Base-by-base conservation (phyloP, 305 asterid genomes). In the Withania somnifera region DNA sequence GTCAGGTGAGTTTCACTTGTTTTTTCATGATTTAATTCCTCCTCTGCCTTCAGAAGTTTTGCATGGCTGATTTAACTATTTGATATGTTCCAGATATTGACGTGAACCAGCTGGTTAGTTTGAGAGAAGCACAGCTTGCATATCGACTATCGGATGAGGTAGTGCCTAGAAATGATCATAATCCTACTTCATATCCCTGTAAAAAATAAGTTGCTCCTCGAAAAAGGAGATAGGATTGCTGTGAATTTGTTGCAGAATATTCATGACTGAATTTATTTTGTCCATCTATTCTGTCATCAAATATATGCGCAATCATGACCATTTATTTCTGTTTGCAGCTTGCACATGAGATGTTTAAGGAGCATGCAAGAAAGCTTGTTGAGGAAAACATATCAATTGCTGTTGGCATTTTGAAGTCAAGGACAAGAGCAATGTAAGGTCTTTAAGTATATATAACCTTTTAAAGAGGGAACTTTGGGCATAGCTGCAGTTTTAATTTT, bases 111-210 rank as follows among this genome's bases (percentile, higher is more conserved):
- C 88, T 97, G 91, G 88, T 93, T 86, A 86, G 89, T 85, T 93
- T 97, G 66, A 91, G 98, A 84, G 98, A 97, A 92, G 96, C 97
- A 26, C 99, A 97, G 81, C 92, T 88, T 83, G 83, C 81, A 77
- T 97, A 91, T 87, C 92, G 88, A 82, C 92, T 97, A 81, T 91
- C 98, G 45, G 98, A 97, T 85, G 97, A 93, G 98, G 99, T 96
- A 93, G 79, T 69, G 82, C 82, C 78, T 90, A 75, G 51, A 51
- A 64, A 84, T 60, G 50, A 75, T 26, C 24, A 64, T 52, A 40
- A 79, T 47, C 14, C 28, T 38, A 45, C 32, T 47, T 61, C 17
- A 11, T 40, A 47, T 77, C 63, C 9, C 22, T 50, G 63, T 26
- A 50, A 26, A 36, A 22, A 13, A 57, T n/a, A 24, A 68, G 30